These are phyloP conservation scores for Dactylellina leptospora DNA, from an alignment of 2,329 filamentous ascomycete genomes.

Conservation along the genomic window DNA sequence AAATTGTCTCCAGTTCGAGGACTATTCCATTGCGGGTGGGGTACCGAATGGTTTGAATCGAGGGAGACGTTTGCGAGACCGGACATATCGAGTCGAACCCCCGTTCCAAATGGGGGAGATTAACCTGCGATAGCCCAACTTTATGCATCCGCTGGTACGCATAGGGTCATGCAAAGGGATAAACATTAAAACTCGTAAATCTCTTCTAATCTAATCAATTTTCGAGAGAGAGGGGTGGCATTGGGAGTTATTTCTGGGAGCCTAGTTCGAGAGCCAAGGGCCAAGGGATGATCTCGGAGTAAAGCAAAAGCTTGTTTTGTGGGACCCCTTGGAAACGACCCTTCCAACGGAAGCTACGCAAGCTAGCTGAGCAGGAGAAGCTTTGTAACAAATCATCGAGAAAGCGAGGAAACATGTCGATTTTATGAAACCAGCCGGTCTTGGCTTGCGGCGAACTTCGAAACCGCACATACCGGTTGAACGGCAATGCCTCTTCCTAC, in stretches of 20 bases:
- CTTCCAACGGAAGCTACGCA: too few relatives aligned
- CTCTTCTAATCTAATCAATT: background rate
- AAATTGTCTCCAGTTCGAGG: constrained; percentile 16
- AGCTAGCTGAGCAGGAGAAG: too few relatives aligned
- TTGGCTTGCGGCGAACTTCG: constrained; percentile 16
- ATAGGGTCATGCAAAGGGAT: constrained; percentile 1
- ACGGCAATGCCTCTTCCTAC: constrained; percentile 9
- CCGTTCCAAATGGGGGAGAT: constrained; percentile 17
- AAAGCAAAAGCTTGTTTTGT: constrained; percentile 38
- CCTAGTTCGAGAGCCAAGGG: constrained; percentile 14
- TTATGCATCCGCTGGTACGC: constrained; percentile 16
- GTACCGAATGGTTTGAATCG: constrained; percentile 28
- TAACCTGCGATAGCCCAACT: constrained; percentile 4
- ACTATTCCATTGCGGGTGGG: background rate
- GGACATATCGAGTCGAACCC: constrained; percentile 29
- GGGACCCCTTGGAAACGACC: background rate
- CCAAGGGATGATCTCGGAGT: constrained; percentile 10
- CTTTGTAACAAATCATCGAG: background rate
- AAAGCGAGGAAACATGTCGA: background rate
- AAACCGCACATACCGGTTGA: constrained; percentile 1
- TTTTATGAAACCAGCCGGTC: constrained; percentile 15
- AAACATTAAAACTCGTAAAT: constrained; percentile 2
- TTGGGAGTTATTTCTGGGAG: constrained; percentile 1
- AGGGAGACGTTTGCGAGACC: constrained; percentile 20
- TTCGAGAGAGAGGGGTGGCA: background rate